phyloP scores from a whole-genome alignment of 129 eudicot species.

The Arctium minus region DNA sequence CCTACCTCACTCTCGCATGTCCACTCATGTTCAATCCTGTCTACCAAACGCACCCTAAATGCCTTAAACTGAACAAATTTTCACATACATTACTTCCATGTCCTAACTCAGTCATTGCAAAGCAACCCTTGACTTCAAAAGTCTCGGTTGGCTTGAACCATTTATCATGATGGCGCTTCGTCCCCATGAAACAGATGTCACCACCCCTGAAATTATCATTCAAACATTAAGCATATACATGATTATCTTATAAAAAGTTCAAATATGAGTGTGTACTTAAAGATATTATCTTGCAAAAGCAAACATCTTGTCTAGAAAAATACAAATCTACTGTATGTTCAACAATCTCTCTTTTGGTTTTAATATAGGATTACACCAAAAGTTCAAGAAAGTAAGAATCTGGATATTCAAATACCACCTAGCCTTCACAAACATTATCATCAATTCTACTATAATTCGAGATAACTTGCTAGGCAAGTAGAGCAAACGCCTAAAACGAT shows the following conservation, averaged over 20 bases:
- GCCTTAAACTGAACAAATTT: slow-evolving; percentile 2
- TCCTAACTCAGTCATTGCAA: slow-evolving; percentile 97
- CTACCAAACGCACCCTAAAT: not conserved
- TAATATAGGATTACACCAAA: too few species aligned
- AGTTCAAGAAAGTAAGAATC: too few species aligned
- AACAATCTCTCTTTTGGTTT: too few species aligned
- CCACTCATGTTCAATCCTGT: too few species aligned
- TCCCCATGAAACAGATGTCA: slow-evolving; percentile 86
- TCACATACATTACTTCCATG: slow-evolving; percentile 96
- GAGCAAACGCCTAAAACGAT: not conserved
- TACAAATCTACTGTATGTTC: too few species aligned
- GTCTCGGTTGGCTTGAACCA: slow-evolving; percentile 78
- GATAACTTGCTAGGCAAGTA: too few species aligned
- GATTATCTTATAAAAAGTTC: not conserved
- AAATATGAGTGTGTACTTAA: not conserved
- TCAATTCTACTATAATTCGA: too few species aligned
- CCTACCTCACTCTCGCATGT: not conserved
- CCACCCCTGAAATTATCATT: slow-evolving; percentile 73
- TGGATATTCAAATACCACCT: too few species aligned
- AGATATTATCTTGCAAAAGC: not conserved
- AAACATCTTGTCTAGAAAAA: not conserved
- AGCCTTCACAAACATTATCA: too few species aligned
- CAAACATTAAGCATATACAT: not conserved
- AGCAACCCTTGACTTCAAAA: slow-evolving; percentile 74
- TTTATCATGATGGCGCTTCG: slow-evolving; percentile 88